Evolutionary conservation across 257 asterid species (phyloP).

Genomic region (Coffea canephora): DNA sequence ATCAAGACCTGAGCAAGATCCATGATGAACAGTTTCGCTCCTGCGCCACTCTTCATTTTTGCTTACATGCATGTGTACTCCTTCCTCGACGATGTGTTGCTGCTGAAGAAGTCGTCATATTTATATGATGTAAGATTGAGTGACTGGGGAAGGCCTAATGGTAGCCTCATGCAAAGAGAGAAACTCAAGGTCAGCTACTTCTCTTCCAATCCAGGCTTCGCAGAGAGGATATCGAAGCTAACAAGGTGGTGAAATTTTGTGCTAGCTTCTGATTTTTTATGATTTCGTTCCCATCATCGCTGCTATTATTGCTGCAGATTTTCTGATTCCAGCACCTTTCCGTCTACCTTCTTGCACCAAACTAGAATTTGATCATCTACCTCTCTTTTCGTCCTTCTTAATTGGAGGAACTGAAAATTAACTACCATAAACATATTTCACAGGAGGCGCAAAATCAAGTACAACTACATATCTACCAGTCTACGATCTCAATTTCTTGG

Average conservation of each 20-base stretch:
- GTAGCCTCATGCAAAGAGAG: background rate
- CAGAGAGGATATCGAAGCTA: background rate
- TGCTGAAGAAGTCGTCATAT: background rate
- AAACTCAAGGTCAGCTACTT: background rate
- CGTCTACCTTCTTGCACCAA: background rate
- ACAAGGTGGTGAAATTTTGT: background rate
- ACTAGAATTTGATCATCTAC: background rate
- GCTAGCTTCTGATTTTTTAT: background rate
- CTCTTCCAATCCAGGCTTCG: background rate
- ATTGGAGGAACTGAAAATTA: background rate
- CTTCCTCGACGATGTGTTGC: background rate
- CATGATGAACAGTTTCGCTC: background rate
- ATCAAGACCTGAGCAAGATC: background rate
- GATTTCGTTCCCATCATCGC: background rate
- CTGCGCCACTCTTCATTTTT: background rate
- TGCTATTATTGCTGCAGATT: background rate
- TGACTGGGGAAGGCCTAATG: background rate
- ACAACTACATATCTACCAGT: background rate
- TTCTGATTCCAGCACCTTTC: background rate
- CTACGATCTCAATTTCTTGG: background rate
- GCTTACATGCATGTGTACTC: background rate
- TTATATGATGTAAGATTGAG: background rate
- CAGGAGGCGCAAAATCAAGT: background rate
- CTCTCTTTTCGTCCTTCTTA: background rate
- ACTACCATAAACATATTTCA: background rate